Evolutionary conservation across 108 stramenopile species (phyloP), one percentile per base, ranked within the genome.

Genomic region (Nitzschia putrida): DNA sequence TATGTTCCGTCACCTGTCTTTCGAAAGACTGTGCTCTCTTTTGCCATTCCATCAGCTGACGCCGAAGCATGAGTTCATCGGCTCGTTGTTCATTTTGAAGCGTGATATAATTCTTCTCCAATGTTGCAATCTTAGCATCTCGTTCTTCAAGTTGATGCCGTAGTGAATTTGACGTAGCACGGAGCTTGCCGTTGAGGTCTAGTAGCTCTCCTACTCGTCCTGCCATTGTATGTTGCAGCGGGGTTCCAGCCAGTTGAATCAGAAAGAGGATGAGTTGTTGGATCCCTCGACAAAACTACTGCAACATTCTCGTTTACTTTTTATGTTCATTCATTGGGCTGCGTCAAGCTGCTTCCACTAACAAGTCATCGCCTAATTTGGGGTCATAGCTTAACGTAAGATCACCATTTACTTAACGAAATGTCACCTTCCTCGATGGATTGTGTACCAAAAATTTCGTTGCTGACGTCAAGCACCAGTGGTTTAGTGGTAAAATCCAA

Each of bases 401-500:
- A 34, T 34, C 29, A n/a, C n/a, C n/a, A 34, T 34, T 34, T 34
- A 34, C 29, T 34, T 34, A 34, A 34, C 4, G 29, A 34, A 34
- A 34, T 34, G 29, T 3, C 1, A 4, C 4, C 1, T 4, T 34
- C 4, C 3, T 34, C 1, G 29, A 3, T 34, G 29, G 3, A 34
- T 34, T 34, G 4, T 3, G 4, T 34, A 34, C 29, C 29, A 34
- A 34, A 34, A 34, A 34, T 3, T 34, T 3, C 4, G 4, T n/a
- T 34, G 29, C 1, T 34, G 29, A 34, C 29, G 29, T 49, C 14
- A 45, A 44, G 76, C 80, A 65, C 78, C 73, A 80, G 69, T 85
- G 88, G 85, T 89, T 82, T 89, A 89, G 85, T 88, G 88, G 88
- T 86, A 88, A 88, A 83, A 88, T 88, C 71, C 84, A 81, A 85